Percentiles rank a stretch among this genome's conserved stretches.
phyloP scores from a whole-genome alignment of 2,329 filamentous ascomycete genomes.

The Claviceps humidiphila region DNA sequence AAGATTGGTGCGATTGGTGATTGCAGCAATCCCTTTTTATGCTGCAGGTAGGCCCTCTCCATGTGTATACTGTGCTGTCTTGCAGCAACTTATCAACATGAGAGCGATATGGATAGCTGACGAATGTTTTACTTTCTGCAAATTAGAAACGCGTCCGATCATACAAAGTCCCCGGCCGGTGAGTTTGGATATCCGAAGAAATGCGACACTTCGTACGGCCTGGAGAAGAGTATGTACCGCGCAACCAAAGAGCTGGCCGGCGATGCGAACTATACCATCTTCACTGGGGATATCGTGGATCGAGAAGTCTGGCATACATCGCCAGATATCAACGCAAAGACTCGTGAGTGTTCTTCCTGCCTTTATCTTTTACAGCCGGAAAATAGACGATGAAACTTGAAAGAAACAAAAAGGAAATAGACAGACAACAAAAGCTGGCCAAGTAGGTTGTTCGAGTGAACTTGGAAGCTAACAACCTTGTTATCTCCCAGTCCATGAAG shows the following conservation, averaged over 20 bases:
- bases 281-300: neutral
- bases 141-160: constrained; percentile 1
- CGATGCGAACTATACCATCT: neutral
- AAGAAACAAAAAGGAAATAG: too few relatives aligned
- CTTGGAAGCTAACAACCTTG: too few relatives aligned
- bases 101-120: too few relatives aligned
- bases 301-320: neutral
- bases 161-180: neutral
- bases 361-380: too few relatives aligned
- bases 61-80: too few relatives aligned
- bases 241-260: neutral
- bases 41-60: constrained; percentile 6
- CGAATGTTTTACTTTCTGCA: neutral
- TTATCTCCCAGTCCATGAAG: neutral
- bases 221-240: constrained; percentile 1
- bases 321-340: neutral
- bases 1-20: neutral
- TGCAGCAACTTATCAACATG: too few relatives aligned
- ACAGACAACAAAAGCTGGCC: too few relatives aligned
- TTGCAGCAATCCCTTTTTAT: constrained; percentile 11
- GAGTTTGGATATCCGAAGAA: neutral
- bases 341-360: constrained; percentile 12
- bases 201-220: neutral
- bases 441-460: too few relatives aligned
- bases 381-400: too few relatives aligned